phyloP scores from a whole-genome alignment of 2,329 filamentous ascomycete species.

The Fusarium penzigii region DNA sequence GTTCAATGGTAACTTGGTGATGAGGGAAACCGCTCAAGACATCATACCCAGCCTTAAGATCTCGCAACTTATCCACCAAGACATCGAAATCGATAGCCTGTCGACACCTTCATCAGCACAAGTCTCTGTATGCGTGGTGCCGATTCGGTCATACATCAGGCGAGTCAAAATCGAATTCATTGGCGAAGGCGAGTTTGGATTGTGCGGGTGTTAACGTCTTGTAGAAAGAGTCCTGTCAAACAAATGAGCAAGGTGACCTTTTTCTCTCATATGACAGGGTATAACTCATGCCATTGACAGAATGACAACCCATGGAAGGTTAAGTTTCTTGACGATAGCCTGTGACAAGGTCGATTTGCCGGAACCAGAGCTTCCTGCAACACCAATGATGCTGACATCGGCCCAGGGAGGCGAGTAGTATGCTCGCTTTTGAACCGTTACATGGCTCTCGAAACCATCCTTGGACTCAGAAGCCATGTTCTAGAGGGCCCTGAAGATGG shows the following conservation, averaged over 20 bases:
- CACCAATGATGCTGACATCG: constrained; percentile 92
- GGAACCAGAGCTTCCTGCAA: constrained; percentile 93
- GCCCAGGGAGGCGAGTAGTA: constrained; percentile 96
- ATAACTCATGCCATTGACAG: constrained; percentile 78
- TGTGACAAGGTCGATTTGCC: constrained; percentile 91
- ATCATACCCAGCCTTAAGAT: constrained; percentile 86
- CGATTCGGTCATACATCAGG: constrained; percentile 58
- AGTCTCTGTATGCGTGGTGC: not conserved
- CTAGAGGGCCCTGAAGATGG: constrained; percentile 16
- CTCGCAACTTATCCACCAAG: constrained; percentile 74
- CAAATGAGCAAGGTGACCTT: constrained; percentile 21
- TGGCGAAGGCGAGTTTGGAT: constrained; percentile 77
- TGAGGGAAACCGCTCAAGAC: not conserved
- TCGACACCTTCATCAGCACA: constrained; percentile 2
- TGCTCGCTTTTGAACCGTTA: constrained; percentile 57
- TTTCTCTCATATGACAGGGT: not conserved
- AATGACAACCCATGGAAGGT: constrained; percentile 97
- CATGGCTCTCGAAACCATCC: constrained; percentile 40
- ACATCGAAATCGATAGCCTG: constrained; percentile 90
- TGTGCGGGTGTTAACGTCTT: constrained; percentile 81
- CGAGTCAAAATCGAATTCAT: constrained; percentile 95
- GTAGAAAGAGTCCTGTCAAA: constrained; percentile 89
- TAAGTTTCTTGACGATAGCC: constrained; percentile 86
- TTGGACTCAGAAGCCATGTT: constrained; percentile 12
- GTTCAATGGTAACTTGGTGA: not conserved